Percentiles rank a stretch among this genome's conserved stretches.
Evolutionary conservation across 148 eudicot species (phyloP).

Genomic region (Arbutus unedo): DNA sequence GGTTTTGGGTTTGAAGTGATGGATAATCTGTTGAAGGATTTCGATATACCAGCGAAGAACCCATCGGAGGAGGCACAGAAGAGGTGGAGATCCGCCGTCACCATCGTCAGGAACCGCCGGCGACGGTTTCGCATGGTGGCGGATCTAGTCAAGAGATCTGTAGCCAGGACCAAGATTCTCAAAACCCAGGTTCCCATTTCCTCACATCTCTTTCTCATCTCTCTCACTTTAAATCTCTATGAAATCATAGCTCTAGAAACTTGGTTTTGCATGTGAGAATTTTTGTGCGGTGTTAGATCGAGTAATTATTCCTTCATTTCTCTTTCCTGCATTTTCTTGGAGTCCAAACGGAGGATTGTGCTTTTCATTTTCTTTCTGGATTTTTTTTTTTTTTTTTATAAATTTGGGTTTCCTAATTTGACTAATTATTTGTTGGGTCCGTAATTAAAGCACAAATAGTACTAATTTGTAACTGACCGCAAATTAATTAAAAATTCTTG

Average conservation of each 20-base stretch:
- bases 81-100: conserved; percentile 51
- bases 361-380: background rate
- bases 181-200: conserved; percentile 40
- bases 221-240: background rate
- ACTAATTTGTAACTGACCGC: background rate
- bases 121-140: conserved; percentile 58
- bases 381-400: background rate
- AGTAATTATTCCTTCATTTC: background rate
- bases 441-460: background rate
- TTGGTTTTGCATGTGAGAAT: background rate
- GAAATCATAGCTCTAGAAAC: background rate
- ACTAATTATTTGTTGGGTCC: background rate
- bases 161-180: conserved; percentile 22
- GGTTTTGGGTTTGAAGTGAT: background rate
- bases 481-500: too few relatives aligned
- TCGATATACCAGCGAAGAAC: conserved; percentile 38
- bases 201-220: background rate
- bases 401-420: background rate
- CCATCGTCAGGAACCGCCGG: conserved; percentile 37
- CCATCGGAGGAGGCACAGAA: conserved; percentile 48
- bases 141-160: conserved; percentile 45
- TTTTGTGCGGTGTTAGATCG: background rate
- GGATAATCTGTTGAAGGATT: conserved; percentile 40
- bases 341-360: background rate
- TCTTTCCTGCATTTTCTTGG: background rate